phyloP scores from a whole-genome alignment of 2,329 filamentous ascomycete species.

The Huntiella abstrusa region DNA sequence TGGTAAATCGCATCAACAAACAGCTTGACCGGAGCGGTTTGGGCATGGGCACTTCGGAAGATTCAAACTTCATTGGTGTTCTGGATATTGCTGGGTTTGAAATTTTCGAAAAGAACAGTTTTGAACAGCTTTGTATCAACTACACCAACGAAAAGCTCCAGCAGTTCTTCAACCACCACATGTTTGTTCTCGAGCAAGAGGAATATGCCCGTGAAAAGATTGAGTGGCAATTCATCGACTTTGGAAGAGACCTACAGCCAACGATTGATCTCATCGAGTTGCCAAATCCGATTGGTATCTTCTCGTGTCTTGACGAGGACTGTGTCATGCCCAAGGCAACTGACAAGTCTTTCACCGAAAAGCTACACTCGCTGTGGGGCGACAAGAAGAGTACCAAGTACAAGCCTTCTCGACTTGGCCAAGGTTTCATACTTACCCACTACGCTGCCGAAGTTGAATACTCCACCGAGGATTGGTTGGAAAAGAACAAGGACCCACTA shows the following conservation, averaged over 20 bases:
- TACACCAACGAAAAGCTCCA: constrained; percentile 99
- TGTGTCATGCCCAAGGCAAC: constrained; percentile 98
- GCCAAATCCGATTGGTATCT: constrained; percentile 93
- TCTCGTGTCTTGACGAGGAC: constrained; percentile 94
- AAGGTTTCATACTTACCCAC: constrained; percentile 91
- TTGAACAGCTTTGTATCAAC: constrained; percentile 98
- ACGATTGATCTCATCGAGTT: constrained; percentile 96
- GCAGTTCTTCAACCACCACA: constrained; percentile 99
- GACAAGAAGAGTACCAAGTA: constrained; percentile 93
- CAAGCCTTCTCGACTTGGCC: constrained; percentile 64
- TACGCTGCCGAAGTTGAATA: constrained; percentile 98
- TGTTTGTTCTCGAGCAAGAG: constrained; percentile 97
- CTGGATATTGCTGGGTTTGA: constrained; percentile 98
- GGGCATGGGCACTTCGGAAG: constrained; percentile 51
- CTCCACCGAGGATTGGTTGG: constrained; percentile 81
- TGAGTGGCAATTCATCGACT: constrained; percentile 99
- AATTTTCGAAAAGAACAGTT: constrained; percentile 96
- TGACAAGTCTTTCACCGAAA: constrained; percentile 92
- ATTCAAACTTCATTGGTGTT: constrained; percentile 91
- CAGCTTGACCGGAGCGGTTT: constrained; percentile 77
- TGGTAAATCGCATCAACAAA: constrained; percentile 78
- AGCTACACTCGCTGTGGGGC: constrained; percentile 77
- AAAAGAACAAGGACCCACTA: constrained; percentile 97
- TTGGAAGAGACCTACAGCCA: constrained; percentile 87
- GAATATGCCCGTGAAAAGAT: constrained; percentile 96